Evolutionary conservation across 2,329 filamentous ascomycete genomes (phyloP).

Genomic region (Aspergillus hiratsukae): DNA sequence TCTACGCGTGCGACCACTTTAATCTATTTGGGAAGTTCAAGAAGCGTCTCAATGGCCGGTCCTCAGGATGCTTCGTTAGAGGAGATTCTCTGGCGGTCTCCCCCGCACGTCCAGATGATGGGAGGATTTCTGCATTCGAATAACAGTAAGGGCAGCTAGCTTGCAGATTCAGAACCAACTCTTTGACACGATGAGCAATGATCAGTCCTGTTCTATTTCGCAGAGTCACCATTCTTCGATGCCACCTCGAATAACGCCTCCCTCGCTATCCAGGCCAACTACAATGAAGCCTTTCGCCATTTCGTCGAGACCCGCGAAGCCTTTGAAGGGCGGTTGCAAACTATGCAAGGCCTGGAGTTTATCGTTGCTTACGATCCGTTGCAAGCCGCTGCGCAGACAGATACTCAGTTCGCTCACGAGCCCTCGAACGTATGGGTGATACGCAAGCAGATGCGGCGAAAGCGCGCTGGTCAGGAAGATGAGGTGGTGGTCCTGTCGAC

Average conservation of each 20-base stretch:
- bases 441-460: slow-evolving; percentile 53
- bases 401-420: slow-evolving; percentile 41
- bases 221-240: slow-evolving; percentile 61
- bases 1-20: neutral
- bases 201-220: slow-evolving; percentile 58
- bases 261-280: slow-evolving; percentile 48
- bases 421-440: slow-evolving; percentile 56
- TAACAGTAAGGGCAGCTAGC: slow-evolving; percentile 31
- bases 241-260: slow-evolving; percentile 57
- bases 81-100: slow-evolving; percentile 44
- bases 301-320: slow-evolving; percentile 52
- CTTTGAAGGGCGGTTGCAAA: slow-evolving; percentile 52
- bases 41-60: slow-evolving; percentile 24
- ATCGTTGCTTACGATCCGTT: slow-evolving; percentile 56
- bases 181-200: neutral
- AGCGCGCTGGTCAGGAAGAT: slow-evolving; percentile 40
- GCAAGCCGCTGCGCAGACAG: slow-evolving; percentile 40
- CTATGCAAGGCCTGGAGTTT: slow-evolving; percentile 56
- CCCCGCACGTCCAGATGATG: slow-evolving; percentile 44
- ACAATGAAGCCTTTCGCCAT: slow-evolving; percentile 46
- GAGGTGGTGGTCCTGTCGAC: slow-evolving; percentile 53
- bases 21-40: neutral
- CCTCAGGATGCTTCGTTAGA: slow-evolving; percentile 36
- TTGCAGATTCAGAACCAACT: neutral
- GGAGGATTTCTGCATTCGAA: slow-evolving; percentile 43